Percentiles rank a stretch among this genome's conserved stretches.
Conservation (phyloP, 371 early-diverging fungal species). For the Entomophthora muscae region DNA sequence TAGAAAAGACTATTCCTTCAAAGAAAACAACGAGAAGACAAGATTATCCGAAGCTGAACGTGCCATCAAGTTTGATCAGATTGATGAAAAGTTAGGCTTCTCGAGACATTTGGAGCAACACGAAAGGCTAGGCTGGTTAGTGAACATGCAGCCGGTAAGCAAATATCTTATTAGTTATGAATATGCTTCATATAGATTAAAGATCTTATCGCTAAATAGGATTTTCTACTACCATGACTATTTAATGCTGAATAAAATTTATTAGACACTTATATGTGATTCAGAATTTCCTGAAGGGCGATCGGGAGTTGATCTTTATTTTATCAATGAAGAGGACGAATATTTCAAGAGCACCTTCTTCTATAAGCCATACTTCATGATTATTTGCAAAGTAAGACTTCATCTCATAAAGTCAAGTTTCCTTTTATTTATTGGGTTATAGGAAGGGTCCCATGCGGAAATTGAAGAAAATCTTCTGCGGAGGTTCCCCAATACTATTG, state of each 20-base stretch:
- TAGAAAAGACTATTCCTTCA: background rate
- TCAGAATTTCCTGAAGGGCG: conserved; percentile 46
- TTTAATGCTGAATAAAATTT: background rate
- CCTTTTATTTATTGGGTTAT: too few species aligned
- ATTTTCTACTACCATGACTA: background rate
- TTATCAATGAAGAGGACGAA: conserved; percentile 73
- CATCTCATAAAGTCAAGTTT: too few species aligned
- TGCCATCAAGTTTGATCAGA: conserved; percentile 1
- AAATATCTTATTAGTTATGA: background rate
- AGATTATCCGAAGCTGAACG: background rate
- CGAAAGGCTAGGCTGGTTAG: conserved; percentile 76
- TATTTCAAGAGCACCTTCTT: conserved; percentile 72
- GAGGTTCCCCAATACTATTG: conserved; percentile 44
- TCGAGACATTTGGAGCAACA: conserved; percentile 58
- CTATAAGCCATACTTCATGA: conserved; percentile 80
- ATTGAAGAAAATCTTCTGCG: conserved; percentile 75
- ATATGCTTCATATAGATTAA: background rate
- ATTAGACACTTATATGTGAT: conserved; percentile 21
- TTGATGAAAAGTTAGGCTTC: conserved; percentile 76
- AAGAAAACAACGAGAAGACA: background rate
- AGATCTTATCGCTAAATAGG: background rate
- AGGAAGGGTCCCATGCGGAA: conserved; percentile 55
- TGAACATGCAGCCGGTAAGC: conserved; percentile 81
- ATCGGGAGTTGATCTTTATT: conserved; percentile 80
- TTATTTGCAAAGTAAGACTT: conserved; percentile 56